phyloP scores from a whole-genome alignment of 2,329 filamentous ascomycete genomes.

The Alternaria panax region DNA sequence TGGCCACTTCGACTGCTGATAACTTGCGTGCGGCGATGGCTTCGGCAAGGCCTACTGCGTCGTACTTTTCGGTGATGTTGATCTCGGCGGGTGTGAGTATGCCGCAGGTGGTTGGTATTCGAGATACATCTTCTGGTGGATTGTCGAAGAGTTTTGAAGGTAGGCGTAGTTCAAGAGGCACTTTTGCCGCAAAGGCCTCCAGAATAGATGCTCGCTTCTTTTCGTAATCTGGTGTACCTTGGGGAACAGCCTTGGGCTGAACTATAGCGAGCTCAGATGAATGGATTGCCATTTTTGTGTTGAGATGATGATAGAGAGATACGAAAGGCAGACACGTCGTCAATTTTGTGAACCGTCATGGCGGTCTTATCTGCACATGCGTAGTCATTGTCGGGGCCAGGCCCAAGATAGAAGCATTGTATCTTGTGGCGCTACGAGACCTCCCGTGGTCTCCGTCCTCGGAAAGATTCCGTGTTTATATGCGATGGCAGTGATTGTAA shows the following conservation, averaged over 20 bases:
- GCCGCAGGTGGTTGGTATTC: slow-evolving; percentile 45
- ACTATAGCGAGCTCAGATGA: slow-evolving; percentile 13
- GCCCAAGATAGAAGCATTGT: not conserved
- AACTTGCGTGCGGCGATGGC: slow-evolving; percentile 49
- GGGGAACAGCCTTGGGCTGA: slow-evolving; percentile 20
- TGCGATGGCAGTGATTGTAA: not conserved
- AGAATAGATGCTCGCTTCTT: slow-evolving; percentile 22
- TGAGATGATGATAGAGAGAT: not conserved
- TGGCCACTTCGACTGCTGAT: slow-evolving; percentile 51
- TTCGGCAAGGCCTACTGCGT: slow-evolving; percentile 53
- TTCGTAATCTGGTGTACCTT: slow-evolving; percentile 30
- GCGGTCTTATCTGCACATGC: not conserved
- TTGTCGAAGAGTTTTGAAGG: slow-evolving; percentile 14
- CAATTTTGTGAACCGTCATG: not conserved
- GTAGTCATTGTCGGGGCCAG: not conserved
- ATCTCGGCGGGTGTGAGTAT: slow-evolving; percentile 57
- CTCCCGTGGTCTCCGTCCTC: not conserved
- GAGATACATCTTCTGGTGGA: slow-evolving; percentile 29
- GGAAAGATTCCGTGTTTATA: not conserved
- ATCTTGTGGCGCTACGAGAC: not conserved
- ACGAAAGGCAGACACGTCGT: not conserved
- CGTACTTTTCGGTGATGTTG: slow-evolving; percentile 58
- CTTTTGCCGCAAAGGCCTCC: slow-evolving; percentile 23
- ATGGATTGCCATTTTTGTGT: slow-evolving; percentile 7
- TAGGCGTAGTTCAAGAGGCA: slow-evolving; percentile 21